Evolutionary conservation across 2,329 filamentous ascomycete species (phyloP), one percentile per base, ranked within the genome.

Genomic region (Penicillium frequentans): DNA sequence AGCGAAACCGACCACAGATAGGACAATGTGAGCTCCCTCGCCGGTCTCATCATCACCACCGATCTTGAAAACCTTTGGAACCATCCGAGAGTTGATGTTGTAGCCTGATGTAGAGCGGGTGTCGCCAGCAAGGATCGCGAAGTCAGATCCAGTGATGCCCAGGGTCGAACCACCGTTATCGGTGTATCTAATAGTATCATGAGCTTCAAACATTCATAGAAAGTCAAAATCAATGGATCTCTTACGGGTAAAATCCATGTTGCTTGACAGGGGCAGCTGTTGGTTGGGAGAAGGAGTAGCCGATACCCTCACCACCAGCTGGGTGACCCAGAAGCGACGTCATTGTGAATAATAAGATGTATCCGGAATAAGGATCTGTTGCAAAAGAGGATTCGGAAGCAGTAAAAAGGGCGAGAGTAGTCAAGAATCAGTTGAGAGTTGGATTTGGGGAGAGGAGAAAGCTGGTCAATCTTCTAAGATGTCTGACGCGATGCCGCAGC

Each of bases 131-230:
- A 99, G 87, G 79, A 99, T 96, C 73, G 92, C 87, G 82, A 98
- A 99, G 81, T 96, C 90, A 73, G 87, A 87, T 67, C 96, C 95
- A 39, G 91, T 89, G 76, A 99, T 98, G 71, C 92, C 95, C 55
- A 99, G 86, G 54, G 95, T 98, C 59, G 92, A 96, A 67, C 95
- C 95, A 68, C 95, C 95, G 75, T 99, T 99, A 82, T 99, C 93
- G 65, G 95, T 96, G 79, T 99, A 99, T 59, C 79, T 81, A 59
- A 47, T 23, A 23, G 21, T 47, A 26, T n/a, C 23, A 49, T 14
- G 29, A 70, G 43, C 61, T 51, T 39, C 14, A 45, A 8, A n/a
- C 11, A 35, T 33, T 26, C 9, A 21, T 11, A 24, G 29, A 33
- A 7, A 24, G 4, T 6, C 11, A n/a, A 26, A 4, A 13, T 16